Base-by-base conservation (phyloP, 1,284 basidiomycete genomes). In the Takashimella koratensis region DNA sequence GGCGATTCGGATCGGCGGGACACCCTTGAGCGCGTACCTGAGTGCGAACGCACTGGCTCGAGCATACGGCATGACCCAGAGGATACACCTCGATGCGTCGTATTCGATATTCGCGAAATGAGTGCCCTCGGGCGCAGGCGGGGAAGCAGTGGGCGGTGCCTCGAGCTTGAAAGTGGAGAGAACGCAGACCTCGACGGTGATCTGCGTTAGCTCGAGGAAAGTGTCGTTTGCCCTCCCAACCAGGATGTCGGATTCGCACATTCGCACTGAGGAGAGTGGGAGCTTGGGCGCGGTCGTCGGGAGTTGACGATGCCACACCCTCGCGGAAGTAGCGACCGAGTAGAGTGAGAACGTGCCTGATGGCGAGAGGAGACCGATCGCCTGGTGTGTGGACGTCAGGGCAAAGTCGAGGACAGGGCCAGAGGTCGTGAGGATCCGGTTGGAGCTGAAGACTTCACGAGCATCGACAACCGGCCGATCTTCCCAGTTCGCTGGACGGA, bases 281-380 rank as follows among this genome's bases (percentile, higher is more conserved):
- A 51, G 27, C 3, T 45, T 21, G 1, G 53, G 22, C 11, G 56
- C 49, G 1, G 53, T 45, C 3, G 64, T 50, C 3, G 68, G 68
- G n/a, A 74, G 56, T 47, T 59, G 58, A n/a, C 66, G 60, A 47
- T 70, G 55, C 71, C 71, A 73, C 3, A 73, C 71, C 30, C 66
- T 53, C 55, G 62, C 62, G 20, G 62, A 56, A 39, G 52, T 65
- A 30, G 57, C 47, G 8, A 68, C 57, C 4, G 61, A 64, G 62
- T 66, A 73, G 5, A 73, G 62, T 23, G 63, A 64, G 26, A 69
- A 63, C 25, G 63, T 56, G 20, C 56, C 56, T 6, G 54, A 59
- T 5, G 55, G 47, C 5, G 71, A 70, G 19, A 73, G 54, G 10
- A 73, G 49, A 16, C 63, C 71, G 20, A 71, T 64, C 1, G 70